Evolutionary conservation across 176 grass and related monocot species (phyloP).

Genomic region (Carex pumila): DNA sequence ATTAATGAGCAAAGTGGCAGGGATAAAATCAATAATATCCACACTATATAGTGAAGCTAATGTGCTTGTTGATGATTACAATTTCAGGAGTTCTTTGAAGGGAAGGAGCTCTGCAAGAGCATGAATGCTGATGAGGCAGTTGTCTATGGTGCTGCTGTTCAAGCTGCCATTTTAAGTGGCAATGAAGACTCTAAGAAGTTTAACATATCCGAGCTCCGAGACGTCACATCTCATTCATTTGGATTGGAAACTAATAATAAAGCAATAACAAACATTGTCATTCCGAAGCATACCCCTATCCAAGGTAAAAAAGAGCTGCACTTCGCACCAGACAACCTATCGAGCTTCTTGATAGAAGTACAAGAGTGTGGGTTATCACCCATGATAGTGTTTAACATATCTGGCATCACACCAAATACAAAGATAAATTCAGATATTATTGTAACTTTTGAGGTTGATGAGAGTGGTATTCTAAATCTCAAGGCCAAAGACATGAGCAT

Average conservation of each 20-base stretch:
- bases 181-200: neutral
- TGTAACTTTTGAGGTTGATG: neutral
- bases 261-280: neutral
- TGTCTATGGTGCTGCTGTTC: neutral
- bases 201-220: neutral
- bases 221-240: neutral
- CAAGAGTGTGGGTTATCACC: neutral
- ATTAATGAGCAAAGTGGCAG: neutral
- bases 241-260: neutral
- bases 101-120: neutral
- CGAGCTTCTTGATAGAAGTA: neutral
- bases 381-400: neutral
- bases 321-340: neutral
- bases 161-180: neutral
- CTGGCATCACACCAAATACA: neutral
- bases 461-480: slow-evolving; percentile 2
- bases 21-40: neutral
- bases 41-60: neutral
- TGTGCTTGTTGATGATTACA: neutral
- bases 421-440: neutral
- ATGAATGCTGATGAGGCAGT: neutral
- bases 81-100: neutral
- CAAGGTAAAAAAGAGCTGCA: neutral
- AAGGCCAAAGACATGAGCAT: neutral
- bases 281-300: neutral